A percentile compares a stretch with the other conserved stretches of the same genome.
Evolutionary conservation across 441 rosid genomes (phyloP).

Genomic region (Erysimum pusillum): DNA sequence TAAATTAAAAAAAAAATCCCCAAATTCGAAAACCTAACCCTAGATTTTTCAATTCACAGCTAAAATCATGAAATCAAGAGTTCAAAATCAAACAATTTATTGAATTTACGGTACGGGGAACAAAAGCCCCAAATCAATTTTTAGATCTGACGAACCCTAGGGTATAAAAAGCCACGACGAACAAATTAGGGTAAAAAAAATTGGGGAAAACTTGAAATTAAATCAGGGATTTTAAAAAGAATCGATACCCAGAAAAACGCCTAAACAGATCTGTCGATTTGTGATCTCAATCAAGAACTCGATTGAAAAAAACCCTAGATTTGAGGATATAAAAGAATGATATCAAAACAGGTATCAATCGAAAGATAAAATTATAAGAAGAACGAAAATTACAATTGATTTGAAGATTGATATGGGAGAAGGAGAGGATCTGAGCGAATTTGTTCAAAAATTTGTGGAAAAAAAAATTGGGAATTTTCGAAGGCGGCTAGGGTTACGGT

Average conservation of each 20-base stretch:
- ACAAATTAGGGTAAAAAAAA: slow-evolving; percentile 37
- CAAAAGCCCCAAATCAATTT: slow-evolving; percentile 56
- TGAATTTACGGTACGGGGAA: background rate
- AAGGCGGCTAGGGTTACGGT: slow-evolving; percentile 45
- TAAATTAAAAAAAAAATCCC: slow-evolving; percentile 34
- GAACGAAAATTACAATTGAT: slow-evolving; percentile 44
- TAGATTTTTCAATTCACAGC: slow-evolving; percentile 48
- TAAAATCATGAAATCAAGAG: slow-evolving; percentile 40
- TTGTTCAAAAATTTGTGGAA: slow-evolving; percentile 38
- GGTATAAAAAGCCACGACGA: slow-evolving; percentile 37
- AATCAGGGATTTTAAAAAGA: slow-evolving; percentile 10
- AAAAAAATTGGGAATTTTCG: slow-evolving; percentile 34
- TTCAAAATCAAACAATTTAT: slow-evolving; percentile 9
- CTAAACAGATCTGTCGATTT: slow-evolving; percentile 45
- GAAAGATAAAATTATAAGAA: slow-evolving; percentile 44
- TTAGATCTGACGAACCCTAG: slow-evolving; percentile 38
- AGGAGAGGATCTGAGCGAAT: slow-evolving; percentile 44
- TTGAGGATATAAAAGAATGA: slow-evolving; percentile 23
- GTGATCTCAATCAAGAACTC: slow-evolving; percentile 28
- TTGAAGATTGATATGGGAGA: slow-evolving; percentile 40
- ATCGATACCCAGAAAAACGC: slow-evolving; percentile 18
- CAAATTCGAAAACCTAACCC: slow-evolving; percentile 64
- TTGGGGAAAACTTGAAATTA: slow-evolving; percentile 47
- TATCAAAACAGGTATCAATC: slow-evolving; percentile 50
- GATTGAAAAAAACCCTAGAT: slow-evolving; percentile 58